Percentiles rank a stretch among this genome's conserved stretches.
Conservation (phyloP, 2,329 filamentous ascomycete species). For the Fusarium abutilonis region DNA sequence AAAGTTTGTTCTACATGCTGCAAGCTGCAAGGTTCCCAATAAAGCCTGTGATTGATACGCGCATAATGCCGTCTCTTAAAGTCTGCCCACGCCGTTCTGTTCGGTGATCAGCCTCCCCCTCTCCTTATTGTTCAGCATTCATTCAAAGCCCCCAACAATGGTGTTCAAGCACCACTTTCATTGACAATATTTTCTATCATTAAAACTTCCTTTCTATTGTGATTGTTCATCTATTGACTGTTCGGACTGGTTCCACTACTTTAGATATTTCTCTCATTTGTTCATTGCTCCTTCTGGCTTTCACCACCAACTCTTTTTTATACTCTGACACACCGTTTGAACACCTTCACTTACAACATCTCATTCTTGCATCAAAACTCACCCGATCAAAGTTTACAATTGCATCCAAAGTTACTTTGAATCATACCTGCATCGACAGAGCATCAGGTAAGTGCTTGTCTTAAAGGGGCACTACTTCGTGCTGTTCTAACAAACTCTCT, state of each 20-base stretch:
- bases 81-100: conserved; percentile 35
- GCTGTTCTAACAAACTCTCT: conserved; percentile 8
- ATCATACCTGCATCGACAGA: neutral
- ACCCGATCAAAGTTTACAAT: neutral
- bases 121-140: conserved; percentile 36
- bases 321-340: neutral
- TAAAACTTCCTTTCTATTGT: conserved; percentile 30
- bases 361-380: conserved; percentile 3
- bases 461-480: neutral
- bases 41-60: conserved; percentile 22
- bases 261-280: conserved; percentile 27
- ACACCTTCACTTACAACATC: conserved; percentile 20
- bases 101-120: conserved; percentile 26
- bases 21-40: conserved; percentile 19
- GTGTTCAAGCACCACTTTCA: conserved; percentile 38
- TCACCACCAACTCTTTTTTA: conserved; percentile 6
- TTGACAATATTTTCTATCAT: conserved; percentile 38
- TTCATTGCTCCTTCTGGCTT: neutral
- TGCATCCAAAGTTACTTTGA: neutral
- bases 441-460: conserved; percentile 9
- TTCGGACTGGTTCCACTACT: conserved; percentile 35
- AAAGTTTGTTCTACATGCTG: conserved; percentile 16
- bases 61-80: conserved; percentile 40
- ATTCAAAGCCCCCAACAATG: conserved; percentile 45
- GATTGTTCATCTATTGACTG: conserved; percentile 28